Evolutionary conservation across 176 grass and related monocot species (phyloP), one percentile per base, ranked within the genome.

Genomic region (Thalia dealbata): DNA sequence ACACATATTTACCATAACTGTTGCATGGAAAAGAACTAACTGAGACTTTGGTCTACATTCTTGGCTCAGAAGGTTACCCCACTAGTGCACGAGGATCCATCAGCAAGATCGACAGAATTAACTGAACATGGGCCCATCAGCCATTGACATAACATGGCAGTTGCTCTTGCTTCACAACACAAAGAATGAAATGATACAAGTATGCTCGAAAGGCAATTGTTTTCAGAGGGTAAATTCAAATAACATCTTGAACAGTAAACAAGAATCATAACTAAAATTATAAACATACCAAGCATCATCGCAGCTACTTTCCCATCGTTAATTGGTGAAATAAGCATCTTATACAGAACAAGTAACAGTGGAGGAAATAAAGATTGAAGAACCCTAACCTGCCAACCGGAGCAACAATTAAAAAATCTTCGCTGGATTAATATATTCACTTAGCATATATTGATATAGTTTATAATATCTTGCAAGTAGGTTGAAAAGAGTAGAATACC

Each of bases 61-160:
- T 19, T 52, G 25, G 24, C n/a, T 52, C 9, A 2, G 26, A 16
- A 75, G 2, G 1, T 65, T 96, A 96, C 89, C 84, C 92, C 92
- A 73, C 92, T 92, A 64, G 84, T 77, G 60, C 81, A 84, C 3
- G 82, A 92, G 63, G 81, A 82, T 6, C 92, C 84, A 75, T 92
- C 25, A 21, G 78, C 73, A n/a, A 92, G 67, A 73, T 78, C 78
- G n/a, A 96, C 73, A 3, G 78, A 86, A 82, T 92, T 96, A 43
- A 96, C 80, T 45, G 82, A 86, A 70, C 84, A 92, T 75, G 82
- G 71, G 59, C 92, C 89, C 89, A 96, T 92, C 70, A 96, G 73
- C 92, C 92, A 96, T 84, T 92, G 83, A 67, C 92, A 92, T 50
- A 85, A 96, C 80, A 92, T 72, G 41, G 82, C 76, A 29, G 92